A percentile compares a stretch with the other conserved stretches of the same genome.
Evolutionary conservation across 805 yeast species (phyloP).

Genomic region (Saccharomyces paradoxus): DNA sequence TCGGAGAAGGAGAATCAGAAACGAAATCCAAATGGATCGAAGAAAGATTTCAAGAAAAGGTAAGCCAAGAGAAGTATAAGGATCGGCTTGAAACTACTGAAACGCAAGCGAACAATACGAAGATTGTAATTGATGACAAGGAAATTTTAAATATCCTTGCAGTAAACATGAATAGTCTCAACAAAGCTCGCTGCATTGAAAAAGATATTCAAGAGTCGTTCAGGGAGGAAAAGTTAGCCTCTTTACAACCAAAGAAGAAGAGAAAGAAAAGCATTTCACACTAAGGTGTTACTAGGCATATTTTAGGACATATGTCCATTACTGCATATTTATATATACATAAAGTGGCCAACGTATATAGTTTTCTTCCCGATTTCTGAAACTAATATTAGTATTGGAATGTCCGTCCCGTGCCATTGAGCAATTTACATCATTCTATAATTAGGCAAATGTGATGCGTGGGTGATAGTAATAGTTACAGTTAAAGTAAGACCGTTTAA

Average conservation of each 20-base stretch:
- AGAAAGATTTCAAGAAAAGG: slow-evolving; percentile 50
- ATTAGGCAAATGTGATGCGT: slow-evolving; percentile 16
- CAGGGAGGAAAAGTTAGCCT: slow-evolving; percentile 12
- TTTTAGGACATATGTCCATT: neutral
- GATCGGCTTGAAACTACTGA: slow-evolving; percentile 3
- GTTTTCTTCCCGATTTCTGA: neutral
- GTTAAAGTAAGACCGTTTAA: slow-evolving; percentile 30
- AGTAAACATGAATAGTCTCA: slow-evolving; percentile 17
- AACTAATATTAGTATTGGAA: too few relatives aligned
- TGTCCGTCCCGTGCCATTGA: too few relatives aligned
- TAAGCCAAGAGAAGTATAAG: slow-evolving; percentile 32
- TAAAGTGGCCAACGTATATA: neutral
- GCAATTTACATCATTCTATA: neutral
- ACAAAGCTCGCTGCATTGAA: slow-evolving; percentile 25
- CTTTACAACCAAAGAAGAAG: slow-evolving; percentile 1
- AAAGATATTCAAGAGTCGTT: slow-evolving; percentile 8
- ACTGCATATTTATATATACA: neutral
- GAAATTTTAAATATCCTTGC: slow-evolving; percentile 28
- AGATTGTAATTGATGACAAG: slow-evolving; percentile 17
- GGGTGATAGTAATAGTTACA: slow-evolving; percentile 31
- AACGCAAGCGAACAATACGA: slow-evolving; percentile 3
- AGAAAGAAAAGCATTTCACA: neutral
- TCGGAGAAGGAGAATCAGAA: slow-evolving; percentile 51
- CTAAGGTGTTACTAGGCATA: neutral
- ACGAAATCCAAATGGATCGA: slow-evolving; percentile 65